phyloP scores from a whole-genome alignment of 352 stramenopile species.

The Globisporangium megalacanthum region DNA sequence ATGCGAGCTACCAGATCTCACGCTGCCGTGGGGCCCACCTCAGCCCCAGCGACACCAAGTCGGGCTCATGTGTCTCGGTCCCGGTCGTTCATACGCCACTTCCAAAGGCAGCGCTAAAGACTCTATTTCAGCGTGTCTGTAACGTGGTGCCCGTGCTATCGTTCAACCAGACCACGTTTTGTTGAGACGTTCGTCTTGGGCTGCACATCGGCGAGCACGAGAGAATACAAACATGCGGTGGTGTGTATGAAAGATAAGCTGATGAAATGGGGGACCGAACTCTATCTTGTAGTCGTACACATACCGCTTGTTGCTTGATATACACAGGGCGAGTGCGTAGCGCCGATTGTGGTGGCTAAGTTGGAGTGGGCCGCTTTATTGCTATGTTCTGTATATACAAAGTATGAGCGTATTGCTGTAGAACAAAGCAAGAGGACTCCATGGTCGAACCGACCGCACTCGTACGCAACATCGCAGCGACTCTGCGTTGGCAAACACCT shows the following conservation, averaged over 20 bases:
- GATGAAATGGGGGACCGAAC: slow-evolving; percentile 7
- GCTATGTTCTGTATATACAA: slow-evolving; percentile 1
- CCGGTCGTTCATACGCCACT: no score
- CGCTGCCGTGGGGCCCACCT: no score
- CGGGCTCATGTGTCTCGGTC: no score
- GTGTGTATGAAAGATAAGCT: slow-evolving; percentile 10
- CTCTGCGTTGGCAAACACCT: background rate
- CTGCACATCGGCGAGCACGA: background rate
- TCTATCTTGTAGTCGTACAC: slow-evolving; percentile 6
- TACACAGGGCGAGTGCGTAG: background rate
- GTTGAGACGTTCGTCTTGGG: slow-evolving; percentile 3
- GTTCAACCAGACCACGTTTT: slow-evolving; percentile 1
- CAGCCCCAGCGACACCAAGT: no score
- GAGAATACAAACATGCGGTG: background rate
- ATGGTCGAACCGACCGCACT: background rate
- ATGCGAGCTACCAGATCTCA: no score
- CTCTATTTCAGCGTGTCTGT: no score
- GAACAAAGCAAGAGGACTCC: background rate
- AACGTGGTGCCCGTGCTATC: background rate
- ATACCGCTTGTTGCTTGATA: background rate
- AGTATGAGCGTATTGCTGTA: slow-evolving; percentile 2
- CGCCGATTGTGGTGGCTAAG: background rate
- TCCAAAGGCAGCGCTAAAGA: no score
- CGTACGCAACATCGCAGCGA: background rate
- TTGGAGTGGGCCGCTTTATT: background rate